Evolutionary conservation across 192 early-diverging fungal genomes (phyloP), one percentile per base, ranked within the genome.

Genomic region (Backusella tarrabulga): DNA sequence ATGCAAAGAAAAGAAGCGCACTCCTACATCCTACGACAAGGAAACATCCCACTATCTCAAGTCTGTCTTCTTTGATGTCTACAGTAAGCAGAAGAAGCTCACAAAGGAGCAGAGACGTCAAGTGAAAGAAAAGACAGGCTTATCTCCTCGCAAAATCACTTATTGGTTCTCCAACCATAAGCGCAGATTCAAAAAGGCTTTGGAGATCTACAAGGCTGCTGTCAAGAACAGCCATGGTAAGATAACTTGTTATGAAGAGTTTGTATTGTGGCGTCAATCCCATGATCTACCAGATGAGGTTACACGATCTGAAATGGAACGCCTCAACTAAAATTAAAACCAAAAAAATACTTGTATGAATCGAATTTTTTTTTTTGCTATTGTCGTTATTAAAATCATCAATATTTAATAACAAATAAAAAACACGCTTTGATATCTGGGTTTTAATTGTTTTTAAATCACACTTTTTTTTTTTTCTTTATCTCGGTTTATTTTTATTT

Each of bases 91-190:
- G 11, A 50, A 72, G 5, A 82, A 78, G 44, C 71, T 78, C 11
- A 78, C 72, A 26, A 77, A 78, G 14, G 7, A 34, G 17, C 77
- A 78, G 15, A 54, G 80, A 32, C 29, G 2, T 40, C 15, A 67
- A 38, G 56, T 82, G 50, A 54, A 60, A 19, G 6, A 42, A 12
- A 36, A 71, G 35, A 82, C 80, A n/a, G 77, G 74, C 4, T 40
- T 82, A 23, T n/a, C 73, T n/a, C 68, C 77, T 26, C 56, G 80
- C 3, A 82, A 71, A 8, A 73, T 82, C 34, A 82, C 80, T 21
- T 82, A 82, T 35, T 82, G 80, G 80, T 75, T 82, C 34, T 77
- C 80, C 34, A 82, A 82, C 35, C 76, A 77, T 41, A 82, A 82
- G 44, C 26, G 80, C 14, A 73, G 80, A 68, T 80, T 67, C 19